These are phyloP conservation scores for Sarocladium brachiariae DNA, from an alignment of 2,329 filamentous ascomycete genomes.

Conservation along the genomic window DNA sequence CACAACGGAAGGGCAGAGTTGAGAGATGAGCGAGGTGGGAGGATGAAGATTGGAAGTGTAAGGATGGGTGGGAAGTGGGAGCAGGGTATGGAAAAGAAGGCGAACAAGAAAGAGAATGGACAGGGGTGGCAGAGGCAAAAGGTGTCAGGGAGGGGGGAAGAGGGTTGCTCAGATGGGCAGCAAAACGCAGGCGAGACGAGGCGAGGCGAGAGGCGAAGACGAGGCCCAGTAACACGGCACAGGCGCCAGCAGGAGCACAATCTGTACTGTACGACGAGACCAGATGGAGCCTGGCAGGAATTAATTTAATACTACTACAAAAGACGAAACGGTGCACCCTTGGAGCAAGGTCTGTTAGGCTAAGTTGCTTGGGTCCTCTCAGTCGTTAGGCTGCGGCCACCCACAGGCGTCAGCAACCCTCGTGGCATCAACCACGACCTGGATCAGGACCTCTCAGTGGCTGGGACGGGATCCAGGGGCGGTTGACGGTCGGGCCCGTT, in stretches of 20 bases:
- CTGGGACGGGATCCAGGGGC: background rate
- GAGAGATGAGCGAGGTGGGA: conserved; percentile 8
- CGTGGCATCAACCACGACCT: background rate
- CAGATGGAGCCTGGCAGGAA: no score
- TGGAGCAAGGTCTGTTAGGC: no score
- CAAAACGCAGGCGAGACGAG: background rate
- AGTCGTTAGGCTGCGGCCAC: no score
- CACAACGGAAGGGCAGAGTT: conserved; percentile 9
- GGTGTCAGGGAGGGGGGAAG: conserved; percentile 7
- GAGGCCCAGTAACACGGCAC: no score
- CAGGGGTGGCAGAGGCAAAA: background rate
- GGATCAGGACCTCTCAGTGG: background rate
- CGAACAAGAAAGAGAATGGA: background rate
- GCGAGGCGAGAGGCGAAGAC: conserved; percentile 1
- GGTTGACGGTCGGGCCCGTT: conserved; percentile 8
- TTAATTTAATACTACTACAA: no score
- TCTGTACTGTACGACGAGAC: no score
- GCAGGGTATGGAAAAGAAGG: conserved; percentile 9
- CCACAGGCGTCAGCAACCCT: background rate
- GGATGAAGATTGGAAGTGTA: conserved; percentile 10
- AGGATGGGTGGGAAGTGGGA: conserved; percentile 2
- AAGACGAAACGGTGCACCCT: conserved; percentile 1
- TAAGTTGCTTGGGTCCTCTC: no score
- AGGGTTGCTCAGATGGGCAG: no score
- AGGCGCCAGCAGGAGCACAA: background rate